Conservation (phyloP, 1,139 yeast genomes). For the Hemisphaericaspora lyxosophila region DNA sequence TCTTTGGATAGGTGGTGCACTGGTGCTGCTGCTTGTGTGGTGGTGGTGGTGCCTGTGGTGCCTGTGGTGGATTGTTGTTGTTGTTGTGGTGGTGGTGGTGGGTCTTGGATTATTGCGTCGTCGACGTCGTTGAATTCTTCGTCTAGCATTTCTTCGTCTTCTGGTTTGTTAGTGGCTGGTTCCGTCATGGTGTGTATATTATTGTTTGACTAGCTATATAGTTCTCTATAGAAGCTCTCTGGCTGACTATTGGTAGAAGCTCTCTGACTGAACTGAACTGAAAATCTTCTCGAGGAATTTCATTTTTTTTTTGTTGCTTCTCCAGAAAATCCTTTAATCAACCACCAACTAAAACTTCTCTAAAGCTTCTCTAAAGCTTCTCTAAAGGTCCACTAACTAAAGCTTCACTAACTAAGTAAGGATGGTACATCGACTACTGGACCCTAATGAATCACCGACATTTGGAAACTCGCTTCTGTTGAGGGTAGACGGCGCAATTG, state of each 20-base stretch:
- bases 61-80: slow-evolving; percentile 4
- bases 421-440: slow-evolving; percentile 12
- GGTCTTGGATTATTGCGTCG: slow-evolving; percentile 11
- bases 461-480: slow-evolving; percentile 80
- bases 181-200: slow-evolving; percentile 1
- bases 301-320: slow-evolving; percentile 3
- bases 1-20: slow-evolving; percentile 10
- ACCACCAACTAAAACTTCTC: too few species aligned
- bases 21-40: slow-evolving; percentile 3
- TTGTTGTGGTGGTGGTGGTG: slow-evolving; percentile 1
- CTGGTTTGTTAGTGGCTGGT: slow-evolving; percentile 2
- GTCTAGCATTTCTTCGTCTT: slow-evolving; percentile 18
- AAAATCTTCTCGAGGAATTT: too few species aligned
- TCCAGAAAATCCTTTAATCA: too few species aligned
- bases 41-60: slow-evolving; percentile 5
- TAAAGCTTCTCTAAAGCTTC: too few species aligned
- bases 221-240: too few species aligned
- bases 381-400: too few species aligned
- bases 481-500: slow-evolving; percentile 88
- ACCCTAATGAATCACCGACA: slow-evolving; percentile 48
- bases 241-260: too few species aligned
- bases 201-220: too few species aligned
- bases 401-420: background rate
- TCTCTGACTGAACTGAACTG: too few species aligned
- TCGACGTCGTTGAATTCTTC: slow-evolving; percentile 34